Conservation (phyloP, 768 basidiomycete species). For the Pulveroboletus frians region DNA sequence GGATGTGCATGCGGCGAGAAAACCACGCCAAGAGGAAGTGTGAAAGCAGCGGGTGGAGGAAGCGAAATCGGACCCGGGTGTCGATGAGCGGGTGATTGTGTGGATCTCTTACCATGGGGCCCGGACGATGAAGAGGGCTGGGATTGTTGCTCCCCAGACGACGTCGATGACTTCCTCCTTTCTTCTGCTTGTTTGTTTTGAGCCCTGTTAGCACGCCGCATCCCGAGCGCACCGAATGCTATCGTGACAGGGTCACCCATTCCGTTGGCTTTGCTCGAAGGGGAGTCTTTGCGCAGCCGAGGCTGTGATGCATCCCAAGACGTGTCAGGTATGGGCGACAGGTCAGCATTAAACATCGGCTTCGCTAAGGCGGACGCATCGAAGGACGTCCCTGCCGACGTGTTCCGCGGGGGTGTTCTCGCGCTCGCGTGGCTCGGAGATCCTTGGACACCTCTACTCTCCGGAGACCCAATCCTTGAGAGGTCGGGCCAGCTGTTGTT, state of each 20-base stretch:
- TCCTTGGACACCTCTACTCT: constrained; percentile 5
- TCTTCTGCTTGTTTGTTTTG: constrained; percentile 24
- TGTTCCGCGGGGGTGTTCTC: constrained; percentile 2
- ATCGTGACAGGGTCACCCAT: constrained; percentile 14
- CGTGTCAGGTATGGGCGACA: constrained; percentile 5
- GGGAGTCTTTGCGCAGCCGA: constrained; percentile 9
- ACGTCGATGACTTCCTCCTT: constrained; percentile 11
- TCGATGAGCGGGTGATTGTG: constrained; percentile 35
- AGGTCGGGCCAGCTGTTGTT: constrained; percentile 8
- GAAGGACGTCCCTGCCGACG: constrained; percentile 4
- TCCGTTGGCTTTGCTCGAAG: constrained; percentile 16
- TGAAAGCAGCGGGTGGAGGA: constrained; percentile 51
- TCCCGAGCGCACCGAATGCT: constrained; percentile 25
- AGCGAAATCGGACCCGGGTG: constrained; percentile 70
- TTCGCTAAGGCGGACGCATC: constrained; percentile 9
- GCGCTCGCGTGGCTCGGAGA: constrained; percentile 6
- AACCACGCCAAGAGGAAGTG: constrained; percentile 35
- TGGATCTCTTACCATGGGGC: constrained; percentile 15
- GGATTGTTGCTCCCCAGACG: constrained; percentile 16
- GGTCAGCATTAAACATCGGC: constrained; percentile 12
- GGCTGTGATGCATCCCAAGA: constrained; percentile 16
- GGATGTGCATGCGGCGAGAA: constrained; percentile 33
- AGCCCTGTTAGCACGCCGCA: constrained; percentile 26
- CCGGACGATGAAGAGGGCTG: constrained; percentile 7
- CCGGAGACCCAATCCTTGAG: constrained; percentile 17